Evolutionary conservation across 495 filamentous ascomycete genomes (phyloP).

Genomic region (Lasiosphaeris hirsuta): DNA sequence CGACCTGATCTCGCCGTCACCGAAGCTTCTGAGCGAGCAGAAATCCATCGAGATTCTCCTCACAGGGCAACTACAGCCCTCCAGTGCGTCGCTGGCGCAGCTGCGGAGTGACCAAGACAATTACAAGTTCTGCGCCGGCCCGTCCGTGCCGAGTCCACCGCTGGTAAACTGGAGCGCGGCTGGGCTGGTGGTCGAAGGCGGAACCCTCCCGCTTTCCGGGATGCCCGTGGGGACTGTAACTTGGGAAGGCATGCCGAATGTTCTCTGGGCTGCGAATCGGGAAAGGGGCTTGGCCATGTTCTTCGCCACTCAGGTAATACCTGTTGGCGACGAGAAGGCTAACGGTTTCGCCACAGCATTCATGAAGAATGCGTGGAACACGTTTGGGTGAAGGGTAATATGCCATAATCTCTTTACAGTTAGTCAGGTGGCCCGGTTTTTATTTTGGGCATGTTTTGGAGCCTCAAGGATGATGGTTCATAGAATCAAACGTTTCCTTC

Average conservation of each 20-base stretch:
- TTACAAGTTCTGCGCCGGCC: conserved; percentile 3
- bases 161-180: conserved; percentile 6
- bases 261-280: conserved; percentile 4
- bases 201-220: neutral
- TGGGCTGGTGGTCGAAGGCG: conserved; percentile 3
- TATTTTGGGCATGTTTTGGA: too few species aligned
- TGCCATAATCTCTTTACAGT: too few species aligned
- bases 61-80: neutral
- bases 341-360: neutral
- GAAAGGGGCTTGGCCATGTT: conserved; percentile 12
- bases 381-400: neutral
- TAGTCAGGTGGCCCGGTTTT: too few species aligned
- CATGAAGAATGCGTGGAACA: conserved; percentile 5
- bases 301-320: conserved; percentile 14
- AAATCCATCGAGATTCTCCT: conserved; percentile 7
- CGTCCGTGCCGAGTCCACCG: neutral
- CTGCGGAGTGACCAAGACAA: conserved; percentile 6
- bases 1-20: neutral
- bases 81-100: neutral
- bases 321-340: conserved; percentile 5
- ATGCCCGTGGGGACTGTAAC: conserved; percentile 7
- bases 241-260: conserved; percentile 14
- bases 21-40: neutral
- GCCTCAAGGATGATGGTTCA: too few species aligned
- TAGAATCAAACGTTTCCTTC: too few species aligned